phyloP scores from a whole-genome alignment of 805 yeast genomes.

The Hanseniaspora thailandica region DNA sequence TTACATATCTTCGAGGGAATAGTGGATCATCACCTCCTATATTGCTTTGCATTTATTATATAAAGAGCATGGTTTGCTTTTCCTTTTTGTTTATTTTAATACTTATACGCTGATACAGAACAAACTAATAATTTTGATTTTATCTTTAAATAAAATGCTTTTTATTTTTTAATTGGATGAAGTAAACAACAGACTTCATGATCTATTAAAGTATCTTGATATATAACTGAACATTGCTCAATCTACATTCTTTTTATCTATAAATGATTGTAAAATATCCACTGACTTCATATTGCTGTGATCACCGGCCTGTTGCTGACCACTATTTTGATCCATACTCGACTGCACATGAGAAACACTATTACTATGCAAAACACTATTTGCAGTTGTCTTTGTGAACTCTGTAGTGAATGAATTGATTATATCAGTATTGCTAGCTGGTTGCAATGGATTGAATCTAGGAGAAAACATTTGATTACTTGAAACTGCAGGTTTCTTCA shows the following conservation, averaged over 20 bases:
- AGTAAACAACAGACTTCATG: too few relatives aligned
- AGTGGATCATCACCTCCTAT: too few relatives aligned
- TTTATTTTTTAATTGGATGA: too few relatives aligned
- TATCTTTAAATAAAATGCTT: too few relatives aligned
- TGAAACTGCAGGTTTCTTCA: background rate
- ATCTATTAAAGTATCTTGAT: too few relatives aligned
- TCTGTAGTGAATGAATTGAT: conserved; percentile 3
- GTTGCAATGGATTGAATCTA: background rate
- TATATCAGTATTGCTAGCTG: background rate
- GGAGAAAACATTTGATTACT: background rate
- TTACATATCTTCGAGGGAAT: background rate
- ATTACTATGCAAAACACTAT: background rate
- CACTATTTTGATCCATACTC: background rate
- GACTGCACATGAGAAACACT: background rate
- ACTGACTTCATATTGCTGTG: conserved; percentile 1
- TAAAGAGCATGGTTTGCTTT: background rate
- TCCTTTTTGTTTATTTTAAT: conserved; percentile 4
- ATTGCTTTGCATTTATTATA: background rate
- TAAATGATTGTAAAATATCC: conserved; percentile 8
- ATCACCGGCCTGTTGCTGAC: background rate
- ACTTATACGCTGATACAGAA: conserved; percentile 2
- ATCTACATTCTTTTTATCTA: background rate
- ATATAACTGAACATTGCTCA: background rate
- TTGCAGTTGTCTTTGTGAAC: conserved; percentile 7
- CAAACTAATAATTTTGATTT: too few relatives aligned